These are phyloP conservation scores for Bryopsis sp. DNA, from an alignment of 139 green algal species.

Conservation along the genomic window DNA sequence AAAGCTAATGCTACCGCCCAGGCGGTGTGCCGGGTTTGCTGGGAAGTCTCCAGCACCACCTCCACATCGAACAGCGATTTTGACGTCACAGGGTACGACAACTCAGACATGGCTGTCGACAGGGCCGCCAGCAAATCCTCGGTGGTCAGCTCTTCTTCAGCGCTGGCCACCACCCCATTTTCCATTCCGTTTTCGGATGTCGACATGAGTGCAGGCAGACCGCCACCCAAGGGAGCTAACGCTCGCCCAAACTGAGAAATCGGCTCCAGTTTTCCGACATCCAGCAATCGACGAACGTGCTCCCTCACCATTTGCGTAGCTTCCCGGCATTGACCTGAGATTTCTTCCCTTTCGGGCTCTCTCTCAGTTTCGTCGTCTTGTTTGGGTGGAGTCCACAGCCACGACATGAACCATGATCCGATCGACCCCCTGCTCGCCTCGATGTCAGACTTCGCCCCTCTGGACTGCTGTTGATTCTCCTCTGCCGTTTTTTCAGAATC, in stretches of 20 bases:
- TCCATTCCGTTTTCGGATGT: neutral
- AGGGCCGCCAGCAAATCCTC: neutral
- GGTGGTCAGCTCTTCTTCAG: neutral
- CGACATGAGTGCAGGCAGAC: slow-evolving; percentile 7
- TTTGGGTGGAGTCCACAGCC: neutral
- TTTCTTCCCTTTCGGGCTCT: neutral
- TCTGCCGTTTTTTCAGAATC: neutral
- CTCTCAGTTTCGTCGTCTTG: neutral
- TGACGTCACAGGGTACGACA: neutral
- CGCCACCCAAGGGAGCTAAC: neutral
- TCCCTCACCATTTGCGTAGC: neutral
- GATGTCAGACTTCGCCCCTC: too few relatives aligned
- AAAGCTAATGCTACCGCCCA: slow-evolving; percentile 9
- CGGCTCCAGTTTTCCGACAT: neutral
- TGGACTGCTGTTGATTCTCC: too few relatives aligned
- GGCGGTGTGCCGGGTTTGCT: neutral
- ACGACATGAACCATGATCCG: neutral
- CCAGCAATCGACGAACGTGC: slow-evolving; percentile 6
- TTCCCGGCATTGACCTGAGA: neutral
- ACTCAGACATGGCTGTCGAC: neutral
- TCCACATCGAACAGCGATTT: neutral
- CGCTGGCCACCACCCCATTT: neutral
- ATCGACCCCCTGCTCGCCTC: neutral
- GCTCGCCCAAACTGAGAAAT: neutral
- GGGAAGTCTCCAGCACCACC: slow-evolving; percentile 4